Conservation (phyloP, 1,284 basidiomycete genomes). For the Violaceomyces palustris region DNA sequence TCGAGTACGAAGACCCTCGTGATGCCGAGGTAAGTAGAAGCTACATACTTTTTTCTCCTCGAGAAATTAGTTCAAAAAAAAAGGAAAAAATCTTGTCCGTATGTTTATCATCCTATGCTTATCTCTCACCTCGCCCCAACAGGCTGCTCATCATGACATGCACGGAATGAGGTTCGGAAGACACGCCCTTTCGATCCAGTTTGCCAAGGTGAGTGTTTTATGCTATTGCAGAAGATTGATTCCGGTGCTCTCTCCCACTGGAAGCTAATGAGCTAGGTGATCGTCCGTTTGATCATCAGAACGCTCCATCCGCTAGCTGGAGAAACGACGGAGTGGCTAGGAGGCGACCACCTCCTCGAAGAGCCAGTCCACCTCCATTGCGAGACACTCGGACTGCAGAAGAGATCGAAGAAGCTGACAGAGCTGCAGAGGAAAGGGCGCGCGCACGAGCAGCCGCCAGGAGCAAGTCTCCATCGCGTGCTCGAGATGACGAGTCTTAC, state of each 20-base stretch:
- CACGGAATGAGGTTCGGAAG: slow-evolving; percentile 43
- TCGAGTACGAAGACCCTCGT: slow-evolving; percentile 44
- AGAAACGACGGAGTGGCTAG: slow-evolving; percentile 26
- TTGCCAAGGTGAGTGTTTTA: slow-evolving; percentile 30
- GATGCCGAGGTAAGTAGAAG: slow-evolving; percentile 31
- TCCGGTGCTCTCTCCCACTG: not conserved
- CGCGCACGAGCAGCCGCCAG: slow-evolving; percentile 15
- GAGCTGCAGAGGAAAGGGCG: slow-evolving; percentile 28
- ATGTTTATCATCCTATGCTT: too few relatives aligned
- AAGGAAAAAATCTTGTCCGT: too few relatives aligned
- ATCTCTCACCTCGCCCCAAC: too few relatives aligned
- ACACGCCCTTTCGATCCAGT: slow-evolving; percentile 38
- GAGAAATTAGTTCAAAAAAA: too few relatives aligned
- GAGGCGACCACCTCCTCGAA: slow-evolving; percentile 4
- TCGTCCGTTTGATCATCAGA: not conserved
- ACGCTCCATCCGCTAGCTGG: slow-evolving; percentile 38
- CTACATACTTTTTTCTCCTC: too few relatives aligned
- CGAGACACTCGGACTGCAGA: slow-evolving; percentile 14
- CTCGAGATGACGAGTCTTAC: slow-evolving; percentile 15
- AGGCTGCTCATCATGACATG: slow-evolving; percentile 40
- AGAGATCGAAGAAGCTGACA: slow-evolving; percentile 27
- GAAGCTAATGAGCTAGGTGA: not conserved
- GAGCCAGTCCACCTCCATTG: slow-evolving; percentile 4
- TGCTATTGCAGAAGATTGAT: not conserved
- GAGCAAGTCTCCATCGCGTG: slow-evolving; percentile 15